Conservation (phyloP, 352 stramenopile genomes). For the Globisporangium yorkense region DNA sequence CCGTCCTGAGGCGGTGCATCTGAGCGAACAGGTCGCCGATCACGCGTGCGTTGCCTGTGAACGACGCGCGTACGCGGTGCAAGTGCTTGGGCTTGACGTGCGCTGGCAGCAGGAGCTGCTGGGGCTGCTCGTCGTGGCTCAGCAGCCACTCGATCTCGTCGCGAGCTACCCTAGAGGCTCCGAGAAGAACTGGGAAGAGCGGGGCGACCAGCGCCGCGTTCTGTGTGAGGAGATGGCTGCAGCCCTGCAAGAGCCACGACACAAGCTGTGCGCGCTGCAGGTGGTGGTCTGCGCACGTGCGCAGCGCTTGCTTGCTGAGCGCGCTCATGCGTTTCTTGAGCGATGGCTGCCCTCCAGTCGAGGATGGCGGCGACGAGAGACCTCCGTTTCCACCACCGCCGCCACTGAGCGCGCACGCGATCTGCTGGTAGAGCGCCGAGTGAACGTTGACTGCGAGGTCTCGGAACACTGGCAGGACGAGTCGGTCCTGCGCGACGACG, state of each 20-base stretch:
- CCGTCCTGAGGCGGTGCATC: conserved; percentile 18
- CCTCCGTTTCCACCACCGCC: neutral
- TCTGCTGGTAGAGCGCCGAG: conserved; percentile 52
- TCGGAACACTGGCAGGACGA: conserved; percentile 39
- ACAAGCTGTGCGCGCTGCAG: conserved; percentile 33
- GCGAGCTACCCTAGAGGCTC: conserved; percentile 22
- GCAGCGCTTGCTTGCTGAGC: conserved; percentile 44
- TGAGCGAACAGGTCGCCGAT: conserved; percentile 18
- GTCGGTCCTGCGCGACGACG: conserved; percentile 35
- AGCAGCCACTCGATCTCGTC: conserved; percentile 53
- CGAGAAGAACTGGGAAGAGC: conserved; percentile 41
- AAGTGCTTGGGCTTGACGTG: conserved; percentile 51
- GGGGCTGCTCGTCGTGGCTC: conserved; percentile 17
- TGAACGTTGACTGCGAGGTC: conserved; percentile 47
- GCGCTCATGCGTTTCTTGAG: conserved; percentile 38
- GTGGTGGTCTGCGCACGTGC: conserved; percentile 26
- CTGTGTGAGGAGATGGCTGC: conserved; percentile 31
- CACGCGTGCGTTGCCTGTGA: conserved; percentile 12
- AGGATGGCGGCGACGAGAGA: conserved; percentile 4
- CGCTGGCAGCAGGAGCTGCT: conserved; percentile 26
- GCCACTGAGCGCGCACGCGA: conserved; percentile 23
- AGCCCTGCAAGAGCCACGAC: conserved; percentile 28
- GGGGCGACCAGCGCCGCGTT: conserved; percentile 32
- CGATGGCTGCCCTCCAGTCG: neutral
- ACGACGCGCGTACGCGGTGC: conserved; percentile 23